phyloP scores from a whole-genome alignment of 2,329 filamentous ascomycete species.

The Paraphoma chrysanthemicola region DNA sequence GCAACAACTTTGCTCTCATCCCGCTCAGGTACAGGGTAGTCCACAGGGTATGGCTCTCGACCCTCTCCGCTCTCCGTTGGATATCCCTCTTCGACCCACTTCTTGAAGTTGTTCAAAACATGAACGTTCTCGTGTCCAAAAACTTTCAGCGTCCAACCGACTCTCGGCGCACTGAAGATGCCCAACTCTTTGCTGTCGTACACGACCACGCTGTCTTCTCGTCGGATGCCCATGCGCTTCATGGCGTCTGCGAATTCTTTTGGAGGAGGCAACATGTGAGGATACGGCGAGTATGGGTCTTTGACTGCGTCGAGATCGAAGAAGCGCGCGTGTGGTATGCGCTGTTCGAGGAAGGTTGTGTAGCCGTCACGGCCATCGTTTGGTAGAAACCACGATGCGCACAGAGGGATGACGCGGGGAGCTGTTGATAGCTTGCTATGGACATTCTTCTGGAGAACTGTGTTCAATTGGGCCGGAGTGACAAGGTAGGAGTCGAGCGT shows the following conservation, averaged over 20 bases:
- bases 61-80: conserved; percentile 81
- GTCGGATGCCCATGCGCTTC: conserved; percentile 84
- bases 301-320: conserved; percentile 95
- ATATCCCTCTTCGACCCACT: conserved; percentile 86
- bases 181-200: conserved; percentile 92
- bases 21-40: conserved; percentile 54
- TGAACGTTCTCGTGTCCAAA: conserved; percentile 92
- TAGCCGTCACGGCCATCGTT: conserved; percentile 86
- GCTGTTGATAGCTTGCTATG: conserved; percentile 80
- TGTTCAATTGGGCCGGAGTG: conserved; percentile 79
- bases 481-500: conserved; percentile 83
- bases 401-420: conserved; percentile 85
- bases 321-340: conserved; percentile 90
- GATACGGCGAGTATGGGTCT: conserved; percentile 86
- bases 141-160: conserved; percentile 89
- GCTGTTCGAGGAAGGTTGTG: conserved; percentile 79
- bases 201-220: conserved; percentile 89
- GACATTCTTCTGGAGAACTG: conserved; percentile 83
- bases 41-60: conserved; percentile 53
- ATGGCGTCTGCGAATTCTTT: conserved; percentile 86
- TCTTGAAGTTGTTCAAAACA: conserved; percentile 91
- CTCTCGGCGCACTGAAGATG: conserved; percentile 91
- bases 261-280: conserved; percentile 91
- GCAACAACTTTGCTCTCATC: conserved; percentile 71
- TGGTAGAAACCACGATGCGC: conserved; percentile 94